Evolutionary conservation across 257 asterid species (phyloP).

Genomic region (Paraleonurus japonicus): DNA sequence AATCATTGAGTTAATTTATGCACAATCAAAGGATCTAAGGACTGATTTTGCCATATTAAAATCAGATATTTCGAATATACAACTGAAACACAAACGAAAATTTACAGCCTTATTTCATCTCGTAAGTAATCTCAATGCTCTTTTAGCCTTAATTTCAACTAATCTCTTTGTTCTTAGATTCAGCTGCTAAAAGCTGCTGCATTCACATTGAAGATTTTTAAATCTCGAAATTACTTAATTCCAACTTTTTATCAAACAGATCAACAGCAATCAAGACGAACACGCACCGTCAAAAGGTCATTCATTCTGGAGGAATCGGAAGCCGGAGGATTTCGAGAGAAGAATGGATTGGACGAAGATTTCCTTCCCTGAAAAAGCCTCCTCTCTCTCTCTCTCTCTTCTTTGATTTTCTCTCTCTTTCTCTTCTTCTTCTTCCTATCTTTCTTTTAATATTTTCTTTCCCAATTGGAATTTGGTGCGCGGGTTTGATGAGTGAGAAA

Average conservation of each 20-base stretch:
- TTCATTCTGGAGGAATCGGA: conserved; percentile 49
- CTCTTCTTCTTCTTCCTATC: background rate
- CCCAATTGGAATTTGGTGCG: conserved; percentile 22
- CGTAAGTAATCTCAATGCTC: conserved; percentile 15
- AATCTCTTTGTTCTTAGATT: background rate
- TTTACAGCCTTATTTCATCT: background rate
- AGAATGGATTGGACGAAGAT: conserved; percentile 28
- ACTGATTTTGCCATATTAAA: conserved; percentile 7
- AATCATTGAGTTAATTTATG: conserved; percentile 10
- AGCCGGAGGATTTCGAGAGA: conserved; percentile 28
- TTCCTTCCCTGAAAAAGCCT: conserved; percentile 27
- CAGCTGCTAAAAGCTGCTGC: conserved; percentile 40
- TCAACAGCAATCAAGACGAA: conserved; percentile 28
- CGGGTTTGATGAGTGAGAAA: conserved; percentile 40
- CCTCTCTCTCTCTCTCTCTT: conserved; percentile 23
- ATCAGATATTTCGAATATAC: background rate
- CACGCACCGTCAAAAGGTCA: conserved; percentile 67
- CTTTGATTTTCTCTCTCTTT: conserved; percentile 26
- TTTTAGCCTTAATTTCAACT: conserved; percentile 6
- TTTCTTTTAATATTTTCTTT: background rate
- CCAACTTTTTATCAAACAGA: conserved; percentile 25
- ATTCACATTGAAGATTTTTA: conserved; percentile 13
- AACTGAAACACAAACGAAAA: background rate
- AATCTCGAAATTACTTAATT: conserved; percentile 7
- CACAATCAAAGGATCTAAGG: conserved; percentile 10